Evolutionary conservation across 2,329 filamentous ascomycete genomes (phyloP).

Genomic region (Fusarium odoratissimum): DNA sequence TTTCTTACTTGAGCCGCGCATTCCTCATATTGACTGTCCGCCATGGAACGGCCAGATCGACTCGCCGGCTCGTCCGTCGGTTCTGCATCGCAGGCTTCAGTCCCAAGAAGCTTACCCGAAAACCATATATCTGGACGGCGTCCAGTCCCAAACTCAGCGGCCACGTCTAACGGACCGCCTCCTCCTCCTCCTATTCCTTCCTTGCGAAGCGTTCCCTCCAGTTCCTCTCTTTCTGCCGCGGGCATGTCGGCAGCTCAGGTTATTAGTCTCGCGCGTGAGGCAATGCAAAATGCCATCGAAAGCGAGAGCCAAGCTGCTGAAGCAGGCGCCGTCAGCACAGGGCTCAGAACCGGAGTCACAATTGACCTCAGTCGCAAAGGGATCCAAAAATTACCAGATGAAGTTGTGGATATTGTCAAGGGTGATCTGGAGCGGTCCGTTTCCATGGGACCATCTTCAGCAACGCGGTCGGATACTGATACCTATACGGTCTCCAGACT

Average conservation of each 20-base stretch:
- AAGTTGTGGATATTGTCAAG: constrained; percentile 80
- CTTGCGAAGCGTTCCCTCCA: constrained; percentile 60
- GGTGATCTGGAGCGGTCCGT: constrained; percentile 77
- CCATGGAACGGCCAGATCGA: constrained; percentile 53
- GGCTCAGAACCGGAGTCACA: constrained; percentile 77
- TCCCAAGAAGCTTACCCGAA: constrained; percentile 55
- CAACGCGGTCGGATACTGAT: constrained; percentile 30
- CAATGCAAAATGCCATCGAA: constrained; percentile 74
- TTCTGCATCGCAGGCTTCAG: constrained; percentile 41
- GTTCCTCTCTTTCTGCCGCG: constrained; percentile 60
- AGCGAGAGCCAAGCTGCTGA: constrained; percentile 74
- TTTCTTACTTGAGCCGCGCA: constrained; percentile 35
- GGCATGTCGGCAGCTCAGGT: constrained; percentile 72
- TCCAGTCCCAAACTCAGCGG: constrained; percentile 53
- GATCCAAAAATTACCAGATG: constrained; percentile 77
- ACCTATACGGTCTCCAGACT: constrained; percentile 62
- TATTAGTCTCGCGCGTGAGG: constrained; percentile 72
- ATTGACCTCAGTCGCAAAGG: constrained; percentile 82
- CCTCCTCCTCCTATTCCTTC: constrained; percentile 61
- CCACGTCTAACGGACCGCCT: constrained; percentile 55
- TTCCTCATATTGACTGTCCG: constrained; percentile 31
- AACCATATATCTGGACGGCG: constrained; percentile 54
- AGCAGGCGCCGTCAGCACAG: constrained; percentile 67
- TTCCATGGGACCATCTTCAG: constrained; percentile 13
- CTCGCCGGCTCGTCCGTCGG: constrained; percentile 42